phyloP scores from a whole-genome alignment of 202 grass and related monocot genomes.

The Carex arenaria region DNA sequence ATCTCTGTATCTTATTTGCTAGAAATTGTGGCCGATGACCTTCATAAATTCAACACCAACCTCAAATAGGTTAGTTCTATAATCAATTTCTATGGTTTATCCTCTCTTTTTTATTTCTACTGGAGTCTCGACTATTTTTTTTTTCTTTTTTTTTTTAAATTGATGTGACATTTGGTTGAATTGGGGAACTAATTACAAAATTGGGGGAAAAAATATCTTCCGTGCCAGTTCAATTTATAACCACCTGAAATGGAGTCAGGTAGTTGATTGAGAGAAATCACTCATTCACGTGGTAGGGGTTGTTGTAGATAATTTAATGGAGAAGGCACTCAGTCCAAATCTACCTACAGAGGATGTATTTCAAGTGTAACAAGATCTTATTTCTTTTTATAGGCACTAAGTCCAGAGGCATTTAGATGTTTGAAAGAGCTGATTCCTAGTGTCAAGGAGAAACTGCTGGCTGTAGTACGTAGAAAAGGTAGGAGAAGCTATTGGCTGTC shows the following conservation, averaged over 20 bases:
- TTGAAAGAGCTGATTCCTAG: too few species aligned
- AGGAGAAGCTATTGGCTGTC: too few species aligned
- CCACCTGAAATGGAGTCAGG: background rate
- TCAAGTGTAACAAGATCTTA: too few species aligned
- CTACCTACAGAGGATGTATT: too few species aligned
- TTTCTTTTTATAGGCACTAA: too few species aligned
- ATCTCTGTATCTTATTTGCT: constrained; percentile 57
- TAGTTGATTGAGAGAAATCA: too few species aligned
- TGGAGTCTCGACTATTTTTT: background rate
- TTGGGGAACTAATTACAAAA: background rate
- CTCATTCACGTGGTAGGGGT: too few species aligned
- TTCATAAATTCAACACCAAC: constrained; percentile 80
- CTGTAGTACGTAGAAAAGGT: too few species aligned
- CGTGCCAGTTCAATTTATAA: background rate
- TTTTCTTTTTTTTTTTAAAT: background rate
- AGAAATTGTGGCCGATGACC: constrained; percentile 63
- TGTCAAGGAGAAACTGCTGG: too few species aligned
- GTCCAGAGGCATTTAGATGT: too few species aligned
- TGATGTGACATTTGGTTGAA: background rate
- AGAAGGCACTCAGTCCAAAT: too few species aligned
- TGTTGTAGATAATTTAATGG: too few species aligned
- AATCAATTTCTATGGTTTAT: background rate
- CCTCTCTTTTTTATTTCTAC: background rate
- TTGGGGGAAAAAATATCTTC: background rate
- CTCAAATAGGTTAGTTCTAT: constrained; percentile 74